Evolutionary conservation across 1,284 basidiomycete species (phyloP).

Genomic region (Waitea zeae): DNA sequence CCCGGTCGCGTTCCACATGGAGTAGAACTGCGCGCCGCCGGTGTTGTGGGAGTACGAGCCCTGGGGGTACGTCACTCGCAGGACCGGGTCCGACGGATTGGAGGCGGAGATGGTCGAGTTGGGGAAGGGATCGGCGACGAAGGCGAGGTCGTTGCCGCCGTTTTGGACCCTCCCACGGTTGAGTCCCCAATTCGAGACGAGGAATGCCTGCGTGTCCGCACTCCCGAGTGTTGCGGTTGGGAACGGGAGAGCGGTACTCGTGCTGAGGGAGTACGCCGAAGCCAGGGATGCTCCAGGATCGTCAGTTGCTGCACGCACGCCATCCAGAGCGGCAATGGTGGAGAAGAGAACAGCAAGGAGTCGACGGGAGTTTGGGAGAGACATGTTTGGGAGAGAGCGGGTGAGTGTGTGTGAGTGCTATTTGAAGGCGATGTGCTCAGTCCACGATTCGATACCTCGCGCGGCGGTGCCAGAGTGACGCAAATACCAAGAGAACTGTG

Average conservation of each 20-base stretch:
- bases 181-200: slow-evolving; percentile 44
- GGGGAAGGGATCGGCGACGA: slow-evolving; percentile 51
- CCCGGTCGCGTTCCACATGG: slow-evolving; percentile 42
- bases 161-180: slow-evolving; percentile 43
- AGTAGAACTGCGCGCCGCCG: slow-evolving; percentile 49
- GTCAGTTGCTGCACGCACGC: too few species aligned
- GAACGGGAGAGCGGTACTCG: slow-evolving; percentile 46
- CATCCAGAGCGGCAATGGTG: too few species aligned
- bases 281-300: slow-evolving; percentile 24
- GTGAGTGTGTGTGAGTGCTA: too few species aligned
- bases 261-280: slow-evolving; percentile 34
- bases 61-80: slow-evolving; percentile 45
- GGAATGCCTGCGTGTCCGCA: slow-evolving; percentile 28
- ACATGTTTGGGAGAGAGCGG: too few species aligned
- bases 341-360: too few species aligned
- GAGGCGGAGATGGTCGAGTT: slow-evolving; percentile 20
- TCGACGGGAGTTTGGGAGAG: too few species aligned
- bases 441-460: too few species aligned
- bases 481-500: too few species aligned
- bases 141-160: slow-evolving; percentile 32
- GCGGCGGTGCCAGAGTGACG: too few species aligned
- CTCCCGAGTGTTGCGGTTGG: slow-evolving; percentile 41
- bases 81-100: slow-evolving; percentile 29
- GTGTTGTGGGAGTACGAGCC: slow-evolving; percentile 40
- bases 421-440: too few species aligned